These are phyloP conservation scores for Suhomyces xylopsoci DNA, from an alignment of 805 yeast genomes.

Conservation along the genomic window DNA sequence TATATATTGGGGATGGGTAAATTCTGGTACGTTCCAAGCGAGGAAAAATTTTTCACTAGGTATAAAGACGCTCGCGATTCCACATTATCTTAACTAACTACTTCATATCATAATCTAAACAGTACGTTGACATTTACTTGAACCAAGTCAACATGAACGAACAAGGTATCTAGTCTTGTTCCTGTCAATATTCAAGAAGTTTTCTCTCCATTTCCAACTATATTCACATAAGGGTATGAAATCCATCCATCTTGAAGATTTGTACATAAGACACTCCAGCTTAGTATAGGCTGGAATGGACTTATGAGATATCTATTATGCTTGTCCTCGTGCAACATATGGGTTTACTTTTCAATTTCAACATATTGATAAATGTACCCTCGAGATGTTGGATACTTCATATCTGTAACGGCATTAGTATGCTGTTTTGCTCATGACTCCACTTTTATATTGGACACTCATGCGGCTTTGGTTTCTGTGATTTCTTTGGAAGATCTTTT, in stretches of 20 bases:
- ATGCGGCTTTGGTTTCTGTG: conserved; percentile 25
- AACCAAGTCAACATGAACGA: conserved; percentile 4
- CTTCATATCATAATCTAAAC: background rate
- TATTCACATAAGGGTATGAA: conserved; percentile 1
- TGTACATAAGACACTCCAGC: conserved; percentile 2
- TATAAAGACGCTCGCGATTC: background rate
- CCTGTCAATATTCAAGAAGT: background rate
- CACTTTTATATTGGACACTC: conserved; percentile 34
- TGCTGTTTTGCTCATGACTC: conserved; percentile 31
- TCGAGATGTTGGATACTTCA: conserved; percentile 29
- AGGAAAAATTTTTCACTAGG: background rate
- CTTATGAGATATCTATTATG: conserved; percentile 6
- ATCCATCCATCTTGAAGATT: conserved; percentile 7
- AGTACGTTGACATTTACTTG: conserved; percentile 2
- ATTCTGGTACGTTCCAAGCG: background rate
- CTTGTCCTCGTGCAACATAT: conserved; percentile 1
- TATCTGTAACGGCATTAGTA: background rate
- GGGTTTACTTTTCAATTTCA: conserved; percentile 12
- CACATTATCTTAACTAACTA: background rate
- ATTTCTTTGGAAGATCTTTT: conserved; percentile 1
- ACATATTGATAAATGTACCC: conserved; percentile 10
- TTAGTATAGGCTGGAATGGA: conserved; percentile 1
- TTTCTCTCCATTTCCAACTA: background rate
- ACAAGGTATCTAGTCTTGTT: background rate
- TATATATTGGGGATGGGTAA: background rate